These are phyloP conservation scores for Viola pubescens DNA, from an alignment of 441 rosid genomes.

Conservation along the genomic window DNA sequence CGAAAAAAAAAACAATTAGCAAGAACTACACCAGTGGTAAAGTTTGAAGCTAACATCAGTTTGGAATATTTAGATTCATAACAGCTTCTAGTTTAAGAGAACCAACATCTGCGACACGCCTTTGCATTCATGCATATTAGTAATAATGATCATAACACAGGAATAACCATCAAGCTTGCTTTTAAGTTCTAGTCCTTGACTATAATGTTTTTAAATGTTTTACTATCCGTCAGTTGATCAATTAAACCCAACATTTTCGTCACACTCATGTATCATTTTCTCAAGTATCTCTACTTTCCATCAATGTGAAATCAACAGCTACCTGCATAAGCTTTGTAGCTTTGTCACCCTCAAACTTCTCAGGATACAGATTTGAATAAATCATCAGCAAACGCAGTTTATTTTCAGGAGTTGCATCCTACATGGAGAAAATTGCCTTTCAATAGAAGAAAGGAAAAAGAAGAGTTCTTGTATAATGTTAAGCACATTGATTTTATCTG, in stretches of 20 bases:
- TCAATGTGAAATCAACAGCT: conserved; percentile 13
- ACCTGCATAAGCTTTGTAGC: conserved; percentile 90
- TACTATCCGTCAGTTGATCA: background rate
- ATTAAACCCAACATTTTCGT: background rate
- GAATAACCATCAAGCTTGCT: background rate
- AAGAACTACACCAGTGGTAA: background rate
- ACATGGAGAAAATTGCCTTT: conserved; percentile 19
- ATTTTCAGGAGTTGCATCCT: conserved; percentile 77
- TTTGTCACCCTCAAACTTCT: conserved; percentile 94
- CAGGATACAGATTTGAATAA: conserved; percentile 75
- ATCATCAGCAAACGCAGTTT: conserved; percentile 93
- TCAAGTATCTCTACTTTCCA: background rate
- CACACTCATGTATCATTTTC: background rate
- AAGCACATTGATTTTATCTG: background rate
- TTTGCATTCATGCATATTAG: no score
- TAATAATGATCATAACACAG: background rate
- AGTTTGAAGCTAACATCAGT: background rate
- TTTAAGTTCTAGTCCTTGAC: background rate
- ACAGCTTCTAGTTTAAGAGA: no score
- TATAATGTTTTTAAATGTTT: background rate
- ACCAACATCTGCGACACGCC: no score
- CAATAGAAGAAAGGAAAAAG: background rate
- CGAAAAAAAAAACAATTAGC: background rate
- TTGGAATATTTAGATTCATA: no score
- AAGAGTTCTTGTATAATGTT: background rate